Percentiles rank a stretch among this genome's conserved stretches.
These are phyloP conservation scores for Vanrija pseudolonga DNA, from an alignment of 1,284 basidiomycete genomes.

Conservation along the genomic window DNA sequence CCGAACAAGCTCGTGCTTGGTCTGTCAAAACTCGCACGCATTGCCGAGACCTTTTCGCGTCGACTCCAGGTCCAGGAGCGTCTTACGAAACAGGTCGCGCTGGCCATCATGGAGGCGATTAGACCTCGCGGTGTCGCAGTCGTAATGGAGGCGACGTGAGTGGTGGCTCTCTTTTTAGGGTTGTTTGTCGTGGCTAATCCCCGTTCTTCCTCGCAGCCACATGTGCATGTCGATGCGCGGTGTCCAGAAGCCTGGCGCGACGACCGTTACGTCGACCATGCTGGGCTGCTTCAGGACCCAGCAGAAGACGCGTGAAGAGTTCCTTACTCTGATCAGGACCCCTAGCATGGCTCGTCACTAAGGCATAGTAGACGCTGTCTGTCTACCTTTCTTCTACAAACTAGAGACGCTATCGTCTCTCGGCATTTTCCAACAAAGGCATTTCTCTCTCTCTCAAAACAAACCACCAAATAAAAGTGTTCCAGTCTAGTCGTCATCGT, in stretches of 20 bases:
- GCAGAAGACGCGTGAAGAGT: slow-evolving; percentile 94
- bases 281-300: slow-evolving; percentile 94
- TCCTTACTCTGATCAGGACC: slow-evolving; percentile 39
- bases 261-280: slow-evolving; percentile 98
- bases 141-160: slow-evolving; percentile 95
- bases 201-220: slow-evolving; percentile 70
- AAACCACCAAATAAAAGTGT: neutral
- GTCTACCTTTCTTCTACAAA: no score
- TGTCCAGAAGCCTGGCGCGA: slow-evolving; percentile 95
- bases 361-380: neutral
- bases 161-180: slow-evolving; percentile 16
- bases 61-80: slow-evolving; percentile 97
- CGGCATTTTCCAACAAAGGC: no score
- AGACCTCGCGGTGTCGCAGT: slow-evolving; percentile 97
- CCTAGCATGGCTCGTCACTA: slow-evolving; percentile 37
- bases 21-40: slow-evolving; percentile 93
- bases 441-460: no score
- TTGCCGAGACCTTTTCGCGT: slow-evolving; percentile 95
- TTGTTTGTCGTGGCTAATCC: neutral
- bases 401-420: neutral
- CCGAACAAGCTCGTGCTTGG: slow-evolving; percentile 94
- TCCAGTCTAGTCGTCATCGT: neutral
- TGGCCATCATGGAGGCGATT: slow-evolving; percentile 96
- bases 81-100: slow-evolving; percentile 93
- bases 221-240: slow-evolving; percentile 99